These are phyloP conservation scores for Phyllosticta ampelicida DNA, from an alignment of 2,329 filamentous ascomycete species.

Conservation along the genomic window DNA sequence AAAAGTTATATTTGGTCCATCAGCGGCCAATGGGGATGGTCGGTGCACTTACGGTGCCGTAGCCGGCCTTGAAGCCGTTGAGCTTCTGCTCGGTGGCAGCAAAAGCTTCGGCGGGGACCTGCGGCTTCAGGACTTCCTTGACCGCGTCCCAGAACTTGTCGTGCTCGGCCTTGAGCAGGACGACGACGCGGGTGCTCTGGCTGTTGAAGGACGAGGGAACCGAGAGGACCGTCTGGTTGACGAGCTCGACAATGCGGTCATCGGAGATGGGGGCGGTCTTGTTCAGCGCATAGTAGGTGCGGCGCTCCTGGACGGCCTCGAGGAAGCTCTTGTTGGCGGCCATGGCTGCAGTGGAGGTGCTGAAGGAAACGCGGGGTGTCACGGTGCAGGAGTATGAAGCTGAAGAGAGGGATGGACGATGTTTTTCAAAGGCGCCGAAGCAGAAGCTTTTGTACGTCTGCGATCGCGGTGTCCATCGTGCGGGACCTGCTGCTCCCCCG, in stretches of 20 bases:
- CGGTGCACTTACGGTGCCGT: constrained; percentile 56
- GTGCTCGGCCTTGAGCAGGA: constrained; percentile 74
- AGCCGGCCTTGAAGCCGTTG: constrained; percentile 55
- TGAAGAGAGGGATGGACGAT: background rate
- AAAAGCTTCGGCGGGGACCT: constrained; percentile 57
- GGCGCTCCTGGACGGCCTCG: constrained; percentile 55
- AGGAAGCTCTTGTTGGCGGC: constrained; percentile 41
- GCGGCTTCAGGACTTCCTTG: constrained; percentile 51
- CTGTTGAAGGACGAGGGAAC: constrained; percentile 81
- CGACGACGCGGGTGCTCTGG: constrained; percentile 66
- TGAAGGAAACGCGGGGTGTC: constrained; percentile 6
- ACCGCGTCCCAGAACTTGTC: constrained; percentile 77
- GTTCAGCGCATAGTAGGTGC: constrained; percentile 57
- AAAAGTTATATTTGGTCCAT: background rate
- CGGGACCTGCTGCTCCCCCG: background rate
- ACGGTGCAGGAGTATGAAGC: background rate
- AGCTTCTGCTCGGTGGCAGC: constrained; percentile 42
- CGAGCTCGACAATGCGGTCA: constrained; percentile 53
- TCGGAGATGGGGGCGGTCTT: constrained; percentile 51
- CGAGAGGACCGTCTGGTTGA: constrained; percentile 49
- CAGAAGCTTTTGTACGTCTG: constrained; percentile 8
- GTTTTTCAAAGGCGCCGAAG: background rate
- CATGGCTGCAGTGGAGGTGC: constrained; percentile 24
- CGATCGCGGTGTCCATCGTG: background rate
- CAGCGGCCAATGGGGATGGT: constrained; percentile 1